A percentile compares a stretch with the other conserved stretches of the same genome.
Conservation (phyloP, 2,329 filamentous ascomycete genomes). For the Penicillium sp. region DNA sequence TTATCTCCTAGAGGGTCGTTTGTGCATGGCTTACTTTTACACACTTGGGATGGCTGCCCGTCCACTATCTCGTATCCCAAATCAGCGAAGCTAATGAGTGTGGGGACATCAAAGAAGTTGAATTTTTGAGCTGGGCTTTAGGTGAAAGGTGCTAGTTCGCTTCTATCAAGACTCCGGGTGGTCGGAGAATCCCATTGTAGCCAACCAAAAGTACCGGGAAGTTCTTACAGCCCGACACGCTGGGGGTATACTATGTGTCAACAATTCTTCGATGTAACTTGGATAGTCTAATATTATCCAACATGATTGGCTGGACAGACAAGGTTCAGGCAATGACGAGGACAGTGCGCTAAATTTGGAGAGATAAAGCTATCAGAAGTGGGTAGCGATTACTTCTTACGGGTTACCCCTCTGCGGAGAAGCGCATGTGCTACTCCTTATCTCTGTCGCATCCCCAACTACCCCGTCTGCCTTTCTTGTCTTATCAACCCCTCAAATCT, state of each 20-base stretch:
- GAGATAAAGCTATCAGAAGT: slow-evolving; percentile 9
- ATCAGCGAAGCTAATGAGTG: too few species aligned
- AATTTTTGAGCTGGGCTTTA: background rate
- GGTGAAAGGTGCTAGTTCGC: background rate
- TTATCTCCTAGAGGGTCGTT: too few species aligned
- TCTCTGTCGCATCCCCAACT: slow-evolving; percentile 9
- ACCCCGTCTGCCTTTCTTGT: background rate
- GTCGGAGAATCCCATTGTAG: background rate
- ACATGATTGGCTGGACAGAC: background rate
- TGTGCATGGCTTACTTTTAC: too few species aligned
- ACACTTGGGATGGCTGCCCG: too few species aligned
- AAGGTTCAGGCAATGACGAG: background rate
- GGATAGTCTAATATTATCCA: background rate
- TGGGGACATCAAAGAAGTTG: background rate
- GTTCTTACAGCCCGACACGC: background rate
- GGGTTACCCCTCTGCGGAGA: slow-evolving; percentile 22
- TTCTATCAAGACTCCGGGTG: background rate
- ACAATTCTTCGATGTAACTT: background rate
- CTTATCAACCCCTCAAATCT: background rate
- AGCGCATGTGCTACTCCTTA: slow-evolving; percentile 13
- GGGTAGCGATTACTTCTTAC: background rate
- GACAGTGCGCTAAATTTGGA: slow-evolving; percentile 4
- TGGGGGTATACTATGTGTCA: slow-evolving; percentile 8
- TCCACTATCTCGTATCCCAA: too few species aligned
- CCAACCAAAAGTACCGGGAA: background rate